Conservation (phyloP, 257 asterid species). For the Solanum chaucha region DNA sequence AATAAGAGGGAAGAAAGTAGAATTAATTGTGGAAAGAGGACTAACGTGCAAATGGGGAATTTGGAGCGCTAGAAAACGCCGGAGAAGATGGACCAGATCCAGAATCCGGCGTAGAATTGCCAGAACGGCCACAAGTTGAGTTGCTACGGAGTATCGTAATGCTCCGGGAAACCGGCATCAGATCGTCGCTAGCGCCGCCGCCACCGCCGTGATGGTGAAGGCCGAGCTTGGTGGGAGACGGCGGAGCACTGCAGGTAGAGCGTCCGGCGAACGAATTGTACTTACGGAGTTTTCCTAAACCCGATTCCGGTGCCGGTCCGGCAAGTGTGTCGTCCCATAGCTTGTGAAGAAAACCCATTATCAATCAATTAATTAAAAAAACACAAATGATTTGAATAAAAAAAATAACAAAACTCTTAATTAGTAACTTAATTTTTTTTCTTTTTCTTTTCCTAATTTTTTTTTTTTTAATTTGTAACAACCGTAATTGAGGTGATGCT, state of each 20-base stretch:
- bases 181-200: conserved; percentile 4
- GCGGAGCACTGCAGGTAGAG: conserved; percentile 5
- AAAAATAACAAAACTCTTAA: not conserved
- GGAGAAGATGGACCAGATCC: conserved; percentile 54
- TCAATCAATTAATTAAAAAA: not conserved
- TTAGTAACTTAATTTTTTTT: not conserved
- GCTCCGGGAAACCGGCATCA: conserved; percentile 36
- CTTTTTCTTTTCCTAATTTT: not conserved
- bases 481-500: conserved; percentile 47
- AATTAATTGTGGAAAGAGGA: not conserved
- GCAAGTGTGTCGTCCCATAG: conserved; percentile 86
- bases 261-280: conserved; percentile 40
- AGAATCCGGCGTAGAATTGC: conserved; percentile 25
- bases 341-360: conserved; percentile 78
- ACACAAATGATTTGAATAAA: not conserved
- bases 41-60: conserved; percentile 64
- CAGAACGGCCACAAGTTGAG: conserved; percentile 3
- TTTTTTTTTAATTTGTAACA: conserved; percentile 36
- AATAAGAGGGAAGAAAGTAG: not conserved
- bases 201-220: not conserved
- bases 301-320: conserved; percentile 69
- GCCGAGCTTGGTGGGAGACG: conserved; percentile 2
- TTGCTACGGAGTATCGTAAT: conserved; percentile 42
- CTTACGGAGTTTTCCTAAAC: conserved; percentile 66
- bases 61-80: conserved; percentile 32